Evolutionary conservation across 768 basidiomycete genomes (phyloP), one percentile per base, ranked within the genome.

Genomic region (Daedalea quercina): DNA sequence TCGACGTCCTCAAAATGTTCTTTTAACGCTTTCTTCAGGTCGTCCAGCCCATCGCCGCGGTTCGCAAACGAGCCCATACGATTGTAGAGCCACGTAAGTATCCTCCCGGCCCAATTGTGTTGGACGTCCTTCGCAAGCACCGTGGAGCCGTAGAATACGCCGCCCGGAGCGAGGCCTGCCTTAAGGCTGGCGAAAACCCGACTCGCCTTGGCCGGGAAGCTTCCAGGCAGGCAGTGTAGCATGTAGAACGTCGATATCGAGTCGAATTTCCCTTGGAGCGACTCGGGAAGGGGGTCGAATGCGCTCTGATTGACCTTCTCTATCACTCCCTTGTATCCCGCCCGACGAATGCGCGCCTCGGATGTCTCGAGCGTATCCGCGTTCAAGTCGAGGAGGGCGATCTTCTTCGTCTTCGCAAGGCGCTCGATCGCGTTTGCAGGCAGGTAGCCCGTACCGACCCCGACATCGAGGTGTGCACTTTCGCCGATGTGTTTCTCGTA

Each of bases 371-470:
- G 53, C 20, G 59, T 56, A 45, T 49, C 37, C 9, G 58, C 54
- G 37, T 54, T 56, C 17, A 62, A 50, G 47, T 59, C 58, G 26
- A 59, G 41, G 22, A 62, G 54, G 8, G 55, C 52, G 37, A 60
- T 43, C 24, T 47, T 44, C 52, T 51, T 50, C 24, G 55, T 40
- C 28, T 56, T 46, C 2, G 52, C 42, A 35, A 57, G 52, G 9
- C 26, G 19, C 0, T 44, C 22, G 9, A 25, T 33, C n/a, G 57
- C 44, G 23, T 41, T 42, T 7, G 56, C 51, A 20, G 52, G 54
- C 50, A 60, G 60, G 56, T 56, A 60, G 37, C 61, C 61, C 15
- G 61, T 53, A 17, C 58, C 58, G 17, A 55, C 61, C 9, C 61
- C 61, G 43, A 60, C 44, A 25, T 56, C 57, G 41, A 60, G 50